These are phyloP conservation scores for Paecilomyces sp. DNA, from an alignment of 2,329 filamentous ascomycete genomes.

Conservation along the genomic window DNA sequence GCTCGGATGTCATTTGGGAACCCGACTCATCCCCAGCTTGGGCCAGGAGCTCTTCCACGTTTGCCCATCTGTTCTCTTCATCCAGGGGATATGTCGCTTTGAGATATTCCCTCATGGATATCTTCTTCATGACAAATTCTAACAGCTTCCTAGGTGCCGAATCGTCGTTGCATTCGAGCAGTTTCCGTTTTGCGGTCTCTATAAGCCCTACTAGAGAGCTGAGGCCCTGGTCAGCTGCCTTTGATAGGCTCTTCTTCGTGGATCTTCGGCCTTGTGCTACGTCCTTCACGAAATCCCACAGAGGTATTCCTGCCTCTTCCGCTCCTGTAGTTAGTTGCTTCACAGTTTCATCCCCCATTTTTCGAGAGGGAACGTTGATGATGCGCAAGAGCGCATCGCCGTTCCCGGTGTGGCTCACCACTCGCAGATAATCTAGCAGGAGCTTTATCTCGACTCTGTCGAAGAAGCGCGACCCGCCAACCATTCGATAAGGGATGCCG, in stretches of 20 bases:
- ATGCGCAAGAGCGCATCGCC: slow-evolving; percentile 79
- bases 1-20: slow-evolving; percentile 47
- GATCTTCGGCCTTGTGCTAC: slow-evolving; percentile 46
- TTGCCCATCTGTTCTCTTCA: slow-evolving; percentile 73
- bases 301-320: slow-evolving; percentile 57
- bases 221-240: slow-evolving; percentile 51
- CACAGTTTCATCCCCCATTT: slow-evolving; percentile 72
- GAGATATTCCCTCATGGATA: slow-evolving; percentile 68
- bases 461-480: slow-evolving; percentile 85
- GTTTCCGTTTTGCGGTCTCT: slow-evolving; percentile 48
- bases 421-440: slow-evolving; percentile 78
- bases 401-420: slow-evolving; percentile 76
- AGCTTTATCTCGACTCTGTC: slow-evolving; percentile 85
- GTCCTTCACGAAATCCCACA: slow-evolving; percentile 69
- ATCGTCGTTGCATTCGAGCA: slow-evolving; percentile 38
- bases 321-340: slow-evolving; percentile 70
- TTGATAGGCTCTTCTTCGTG: slow-evolving; percentile 48
- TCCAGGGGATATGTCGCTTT: slow-evolving; percentile 65
- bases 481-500: slow-evolving; percentile 85
- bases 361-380: slow-evolving; percentile 75
- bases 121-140: slow-evolving; percentile 53
- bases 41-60: slow-evolving; percentile 78
- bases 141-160: slow-evolving; percentile 43
- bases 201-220: slow-evolving; percentile 54
- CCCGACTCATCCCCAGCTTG: slow-evolving; percentile 65